Percentiles rank a stretch among this genome's conserved stretches.
phyloP scores from a whole-genome alignment of 139 green algal species.

The Auxenochlorella pyrenoidosa region DNA sequence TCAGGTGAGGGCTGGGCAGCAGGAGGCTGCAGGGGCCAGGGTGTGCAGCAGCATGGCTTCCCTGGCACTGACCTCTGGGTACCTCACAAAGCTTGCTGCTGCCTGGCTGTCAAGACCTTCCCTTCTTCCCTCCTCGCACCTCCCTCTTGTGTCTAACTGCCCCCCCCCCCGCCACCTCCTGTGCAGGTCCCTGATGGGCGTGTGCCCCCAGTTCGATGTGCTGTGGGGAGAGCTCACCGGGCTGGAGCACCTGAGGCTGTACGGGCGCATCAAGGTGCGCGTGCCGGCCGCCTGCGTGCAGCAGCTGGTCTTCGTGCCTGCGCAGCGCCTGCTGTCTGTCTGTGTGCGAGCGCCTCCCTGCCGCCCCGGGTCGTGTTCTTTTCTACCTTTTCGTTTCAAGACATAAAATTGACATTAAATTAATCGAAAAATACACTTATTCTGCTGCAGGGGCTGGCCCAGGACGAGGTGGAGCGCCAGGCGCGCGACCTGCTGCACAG shows the following conservation, averaged over 20 bases:
- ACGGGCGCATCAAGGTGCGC: slow-evolving; percentile 69
- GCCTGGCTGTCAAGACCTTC: neutral
- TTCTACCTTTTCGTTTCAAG: too few species aligned
- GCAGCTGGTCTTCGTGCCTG: too few species aligned
- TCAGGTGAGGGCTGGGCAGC: slow-evolving; percentile 43
- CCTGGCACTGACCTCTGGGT: too few species aligned
- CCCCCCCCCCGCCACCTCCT: neutral
- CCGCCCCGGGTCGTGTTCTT: too few species aligned
- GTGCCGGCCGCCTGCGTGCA: neutral
- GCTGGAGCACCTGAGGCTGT: slow-evolving; percentile 92
- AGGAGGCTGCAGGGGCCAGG: neutral
- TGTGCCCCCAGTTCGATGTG: slow-evolving; percentile 94
- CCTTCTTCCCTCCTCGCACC: too few species aligned
- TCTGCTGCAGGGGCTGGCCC: slow-evolving; percentile 5
- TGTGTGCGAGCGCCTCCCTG: too few species aligned
- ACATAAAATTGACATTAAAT: too few species aligned
- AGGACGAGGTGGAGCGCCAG: neutral
- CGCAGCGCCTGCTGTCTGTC: too few species aligned
- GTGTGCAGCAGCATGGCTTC: neutral
- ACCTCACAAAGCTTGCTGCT: too few species aligned
- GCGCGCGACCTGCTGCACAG: slow-evolving; percentile 1
- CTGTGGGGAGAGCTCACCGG: slow-evolving; percentile 93
- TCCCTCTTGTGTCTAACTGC: neutral
- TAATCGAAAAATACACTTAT: too few species aligned
- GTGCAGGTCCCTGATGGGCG: slow-evolving; percentile 27